These are phyloP conservation scores for Pyricularia pennisetigena DNA, from an alignment of 2,329 filamentous ascomycete species.

Conservation along the genomic window DNA sequence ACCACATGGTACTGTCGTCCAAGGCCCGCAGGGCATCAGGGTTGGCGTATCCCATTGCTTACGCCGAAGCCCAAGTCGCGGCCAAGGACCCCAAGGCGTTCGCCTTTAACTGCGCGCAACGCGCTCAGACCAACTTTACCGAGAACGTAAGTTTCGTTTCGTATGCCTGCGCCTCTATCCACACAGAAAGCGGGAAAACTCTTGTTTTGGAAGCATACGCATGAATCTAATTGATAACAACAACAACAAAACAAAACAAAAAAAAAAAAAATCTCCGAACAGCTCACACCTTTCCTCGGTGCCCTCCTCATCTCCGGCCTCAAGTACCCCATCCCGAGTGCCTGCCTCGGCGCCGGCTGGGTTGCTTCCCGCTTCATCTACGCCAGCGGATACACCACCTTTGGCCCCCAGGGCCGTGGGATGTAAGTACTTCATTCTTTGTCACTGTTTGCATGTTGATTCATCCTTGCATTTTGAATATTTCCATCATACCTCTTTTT, in stretches of 20 bases:
- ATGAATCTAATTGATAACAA: too few species aligned
- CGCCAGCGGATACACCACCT: slow-evolving; percentile 40
- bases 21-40: slow-evolving; percentile 40
- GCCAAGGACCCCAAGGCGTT: slow-evolving; percentile 43
- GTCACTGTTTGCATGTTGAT: too few species aligned
- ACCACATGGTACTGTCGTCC: slow-evolving; percentile 38
- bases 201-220: too few species aligned
- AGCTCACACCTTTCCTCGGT: slow-evolving; percentile 33
- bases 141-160: slow-evolving; percentile 47
- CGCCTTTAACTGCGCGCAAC: slow-evolving; percentile 56
- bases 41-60: slow-evolving; percentile 46
- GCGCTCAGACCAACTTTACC: slow-evolving; percentile 52
- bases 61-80: slow-evolving; percentile 43
- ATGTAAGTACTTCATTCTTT: slow-evolving; percentile 18
- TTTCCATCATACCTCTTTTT: not conserved
- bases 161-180: too few species aligned
- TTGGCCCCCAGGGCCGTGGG: slow-evolving; percentile 33
- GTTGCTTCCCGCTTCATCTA: slow-evolving; percentile 41
- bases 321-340: slow-evolving; percentile 38
- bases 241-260: too few species aligned
- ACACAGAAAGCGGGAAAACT: too few species aligned
- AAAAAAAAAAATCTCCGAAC: not conserved
- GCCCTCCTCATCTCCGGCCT: slow-evolving; percentile 47
- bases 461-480: too few species aligned
- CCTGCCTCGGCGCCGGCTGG: slow-evolving; percentile 42